Base-by-base conservation (phyloP, 768 basidiomycete species). In the Amylocystis lapponica region DNA sequence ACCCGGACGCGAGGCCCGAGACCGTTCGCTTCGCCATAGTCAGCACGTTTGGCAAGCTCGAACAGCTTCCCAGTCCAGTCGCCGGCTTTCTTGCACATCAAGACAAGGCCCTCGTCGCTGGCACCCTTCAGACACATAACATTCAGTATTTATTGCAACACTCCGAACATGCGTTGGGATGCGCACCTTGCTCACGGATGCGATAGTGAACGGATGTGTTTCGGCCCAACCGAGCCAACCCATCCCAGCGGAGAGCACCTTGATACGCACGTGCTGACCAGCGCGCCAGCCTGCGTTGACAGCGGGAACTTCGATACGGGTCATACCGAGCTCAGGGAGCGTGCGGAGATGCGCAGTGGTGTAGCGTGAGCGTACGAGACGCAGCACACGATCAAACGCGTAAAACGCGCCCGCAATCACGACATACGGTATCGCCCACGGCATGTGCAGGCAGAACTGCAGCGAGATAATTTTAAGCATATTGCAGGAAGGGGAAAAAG, bases 241-340 rank as follows among this genome's bases (percentile, higher is more conserved):
- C 63, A 66, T 65, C n/a, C 59, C 65, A 14, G 66, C 51, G 9
- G 61, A 59, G 2, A 75, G 60, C 0, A 74, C 62, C 31, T 74
- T 62, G 23, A 82, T 47, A 36, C 79, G 71, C 34, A 82, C 75
- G 53, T 81, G 78, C 53, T 81, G 79, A 3, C 81, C 78, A 0
- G 76, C 66, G 23, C 76, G 64, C 79, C 79, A 81, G 16, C 79
- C 79, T 0, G 66, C 61, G 38, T 65, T 69, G 33, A 79, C 34
- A 5, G 56, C 42, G 1, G 71, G 71, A 9, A 78, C 56, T 29
- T 74, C 68, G 21, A 81, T 55, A 31, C 72, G 64, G 4, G 76
- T 78, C 29, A 69, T 63, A 10, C 63, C 62, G 17, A 77, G 67
- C 9, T 70, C 70, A 2, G 69, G 65, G 12, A 79, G 58, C 3